Evolutionary conservation across 2,329 filamentous ascomycete species (phyloP), one percentile per base, ranked within the genome.

Genomic region (Delphinella strobiligena): DNA sequence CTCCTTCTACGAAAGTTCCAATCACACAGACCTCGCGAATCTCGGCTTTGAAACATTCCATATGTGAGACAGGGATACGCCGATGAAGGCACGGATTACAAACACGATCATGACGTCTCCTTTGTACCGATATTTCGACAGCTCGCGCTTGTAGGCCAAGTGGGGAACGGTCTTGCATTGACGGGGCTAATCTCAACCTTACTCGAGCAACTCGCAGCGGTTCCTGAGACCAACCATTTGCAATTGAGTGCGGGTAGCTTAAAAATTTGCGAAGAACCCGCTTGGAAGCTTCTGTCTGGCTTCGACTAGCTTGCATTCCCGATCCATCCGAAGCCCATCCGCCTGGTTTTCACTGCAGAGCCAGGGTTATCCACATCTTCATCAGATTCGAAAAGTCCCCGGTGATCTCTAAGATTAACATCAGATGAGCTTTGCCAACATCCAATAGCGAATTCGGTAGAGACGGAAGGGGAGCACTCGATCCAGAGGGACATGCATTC

Each of bases 221-320:
- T 27, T 27, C 22, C 22, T 27, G 22, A 27, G 22, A n/a, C 22
- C 12, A 27, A 27, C 22, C 22, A 12, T 27, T 27, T 27, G 12
- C 7, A 27, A 27, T 27, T 27, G 22, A 27, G 22, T 27, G 12
- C 7, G 22, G 22, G 12, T 27, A 37, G 39, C 39, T 32, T 40
- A 18, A 31, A 33, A 27, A 36, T 18, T 41, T 41, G 36, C 39
- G 39, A 37, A 41, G 39, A 41, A 41, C 33, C 27, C 18, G 32
- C 34, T 37, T 41, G 39, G 39, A 41, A 41, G 39, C 34, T 41
- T 37, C 34, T 41, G 38, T 37, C 39, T 32, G 12, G 31, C 29
- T 32, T 22, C 33, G 27, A 32, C 38, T 40, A 40, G 38, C 33
- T 27, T 18, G 12, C 18, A 33, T 27, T 8, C 33, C 39, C 39